Evolutionary conservation across 148 eudicot genomes (phyloP).

Genomic region (Amaranthus cruentus): DNA sequence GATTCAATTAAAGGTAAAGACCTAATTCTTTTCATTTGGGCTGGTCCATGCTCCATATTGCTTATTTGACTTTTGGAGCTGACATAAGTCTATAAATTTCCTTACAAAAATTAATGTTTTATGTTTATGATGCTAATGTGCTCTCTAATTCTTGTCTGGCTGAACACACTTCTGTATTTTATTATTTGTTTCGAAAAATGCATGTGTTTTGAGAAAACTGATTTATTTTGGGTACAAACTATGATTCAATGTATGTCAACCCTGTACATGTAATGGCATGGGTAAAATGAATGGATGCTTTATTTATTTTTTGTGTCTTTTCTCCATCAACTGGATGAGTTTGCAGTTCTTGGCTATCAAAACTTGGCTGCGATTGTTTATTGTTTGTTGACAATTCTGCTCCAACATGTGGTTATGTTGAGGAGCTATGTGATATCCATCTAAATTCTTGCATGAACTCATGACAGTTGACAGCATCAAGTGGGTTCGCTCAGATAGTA

Average conservation of each 20-base stretch:
- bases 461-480: slow-evolving; percentile 77
- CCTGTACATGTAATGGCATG: neutral
- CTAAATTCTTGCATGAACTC: slow-evolving; percentile 3
- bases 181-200: neutral
- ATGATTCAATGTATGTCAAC: neutral
- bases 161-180: neutral
- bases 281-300: neutral
- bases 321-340: neutral
- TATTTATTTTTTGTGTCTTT: neutral
- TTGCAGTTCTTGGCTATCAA: too few relatives aligned
- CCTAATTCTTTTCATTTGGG: neutral
- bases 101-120: neutral
- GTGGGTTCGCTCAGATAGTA: slow-evolving; percentile 86
- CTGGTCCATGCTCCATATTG: slow-evolving; percentile 18
- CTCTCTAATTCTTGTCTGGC: neutral
- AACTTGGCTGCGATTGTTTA: neutral
- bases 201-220: neutral
- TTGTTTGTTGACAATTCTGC: neutral
- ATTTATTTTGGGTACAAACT: neutral
- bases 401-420: neutral
- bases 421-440: neutral
- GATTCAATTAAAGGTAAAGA: slow-evolving; percentile 53
- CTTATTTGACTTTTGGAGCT: neutral
- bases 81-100: neutral
- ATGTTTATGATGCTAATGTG: neutral